Evolutionary conservation across 2,329 filamentous ascomycete species (phyloP).

Genomic region (Diplodia scrobiculata): DNA sequence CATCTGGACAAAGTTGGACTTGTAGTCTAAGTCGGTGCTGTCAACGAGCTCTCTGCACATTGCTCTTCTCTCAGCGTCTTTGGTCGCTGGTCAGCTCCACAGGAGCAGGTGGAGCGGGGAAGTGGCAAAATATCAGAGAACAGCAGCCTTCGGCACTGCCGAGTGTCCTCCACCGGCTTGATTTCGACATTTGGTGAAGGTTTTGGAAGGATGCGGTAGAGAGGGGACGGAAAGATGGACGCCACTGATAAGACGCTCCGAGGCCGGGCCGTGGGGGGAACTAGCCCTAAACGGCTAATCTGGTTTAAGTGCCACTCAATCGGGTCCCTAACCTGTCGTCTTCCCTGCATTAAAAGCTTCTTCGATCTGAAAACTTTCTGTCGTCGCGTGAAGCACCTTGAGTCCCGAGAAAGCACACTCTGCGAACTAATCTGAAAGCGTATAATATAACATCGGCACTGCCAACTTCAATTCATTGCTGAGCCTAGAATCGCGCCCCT

Average conservation of each 20-base stretch:
- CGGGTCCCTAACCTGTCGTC: not conserved
- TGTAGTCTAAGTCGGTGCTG: not conserved
- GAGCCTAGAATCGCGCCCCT: no score
- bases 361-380: not conserved
- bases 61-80: slow-evolving; percentile 14
- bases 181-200: slow-evolving; percentile 4
- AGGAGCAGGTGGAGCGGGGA: no score
- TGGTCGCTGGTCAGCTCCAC: not conserved
- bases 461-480: no score
- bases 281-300: not conserved
- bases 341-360: not conserved
- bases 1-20: not conserved
- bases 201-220: not conserved
- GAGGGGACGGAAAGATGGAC: not conserved
- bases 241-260: slow-evolving; percentile 1
- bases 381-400: not conserved
- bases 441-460: no score
- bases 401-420: not conserved
- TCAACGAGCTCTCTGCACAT: slow-evolving; percentile 8
- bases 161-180: not conserved
- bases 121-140: slow-evolving; percentile 4
- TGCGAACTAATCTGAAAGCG: no score
- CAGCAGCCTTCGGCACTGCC: slow-evolving; percentile 3
- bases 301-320: not conserved
- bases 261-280: not conserved